Evolutionary conservation across 345 rosid species (phyloP).

Genomic region (Euphorbia tirucalli): DNA sequence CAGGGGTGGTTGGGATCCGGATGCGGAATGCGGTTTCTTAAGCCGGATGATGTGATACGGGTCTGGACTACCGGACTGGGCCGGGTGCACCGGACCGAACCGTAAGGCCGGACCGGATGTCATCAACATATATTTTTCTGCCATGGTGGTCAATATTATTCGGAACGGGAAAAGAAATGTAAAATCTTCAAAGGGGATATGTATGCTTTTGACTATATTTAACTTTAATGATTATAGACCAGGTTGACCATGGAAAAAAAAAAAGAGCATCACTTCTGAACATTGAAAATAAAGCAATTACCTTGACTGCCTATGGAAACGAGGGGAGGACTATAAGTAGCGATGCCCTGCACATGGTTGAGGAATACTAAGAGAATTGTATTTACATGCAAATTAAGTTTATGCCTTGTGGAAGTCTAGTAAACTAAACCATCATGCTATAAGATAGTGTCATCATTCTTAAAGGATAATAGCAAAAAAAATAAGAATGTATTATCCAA

Average conservation of each 20-base stretch:
- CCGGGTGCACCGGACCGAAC: too few species aligned
- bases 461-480: neutral
- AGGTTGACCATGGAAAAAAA: neutral
- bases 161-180: neutral
- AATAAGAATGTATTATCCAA: neutral
- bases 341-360: slow-evolving; percentile 51
- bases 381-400: neutral
- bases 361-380: neutral
- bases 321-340: slow-evolving; percentile 80
- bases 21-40: too few species aligned
- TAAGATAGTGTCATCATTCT: neutral
- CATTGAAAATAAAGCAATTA: slow-evolving; percentile 20
- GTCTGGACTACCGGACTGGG: too few species aligned
- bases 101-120: too few species aligned
- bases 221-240: neutral
- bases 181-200: neutral
- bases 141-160: neutral
- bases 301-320: slow-evolving; percentile 81
- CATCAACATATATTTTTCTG: too few species aligned
- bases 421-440: neutral
- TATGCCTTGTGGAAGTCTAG: neutral
- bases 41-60: too few species aligned
- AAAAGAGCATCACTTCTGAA: neutral
- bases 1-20: too few species aligned
- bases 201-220: neutral